Evolutionary conservation across 305 asterid species (phyloP), one percentile per base, ranked within the genome.

Genomic region (Rubia tinctorum): DNA sequence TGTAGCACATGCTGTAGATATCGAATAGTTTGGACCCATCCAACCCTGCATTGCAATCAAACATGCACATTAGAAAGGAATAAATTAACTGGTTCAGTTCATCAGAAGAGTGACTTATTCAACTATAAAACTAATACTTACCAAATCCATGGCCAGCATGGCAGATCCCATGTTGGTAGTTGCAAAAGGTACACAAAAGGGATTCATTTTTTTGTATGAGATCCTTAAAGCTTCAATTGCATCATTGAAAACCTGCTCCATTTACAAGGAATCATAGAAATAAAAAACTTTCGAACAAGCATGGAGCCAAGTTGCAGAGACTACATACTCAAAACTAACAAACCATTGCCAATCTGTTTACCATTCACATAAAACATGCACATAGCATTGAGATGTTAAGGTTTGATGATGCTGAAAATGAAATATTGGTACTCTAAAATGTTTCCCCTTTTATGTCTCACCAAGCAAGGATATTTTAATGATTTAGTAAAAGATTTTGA

Each of bases 1-100:
- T 39, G 98, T 94, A 43, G 98, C 97, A 86, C 98, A 94, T 74
- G 98, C 98, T 59, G 98, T 91, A 62, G 98, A 91, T 80, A 94
- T 91, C 66, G 98, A 94, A 85, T 94, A 91, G 86, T 90, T 94
- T 74, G 98, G 98, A 66, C 97, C 97, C 98, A 91, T 94, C 98
- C 98, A 93, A 67, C 97, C 98, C 98, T 93, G 86, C 67, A 78
- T 73, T 60, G 18, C 56, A 55, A 67, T 80, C 67, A 71, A 64
- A 44, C 64, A 79, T 69, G 71, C 67, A 62, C 66, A 39, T 63
- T 80, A 75, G 55, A 78, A 66, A 53, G 11, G 70, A 75, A 71
- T 73, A 75, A 51, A 34, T 45, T 61, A 27, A 69, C n/a, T 37
- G 58, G 69, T 42, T 72, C 56, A 44, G 23, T 39, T 13, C 34